Conservation (phyloP, 2,329 filamentous ascomycete genomes). For the Aspergillus transmontanensis region DNA sequence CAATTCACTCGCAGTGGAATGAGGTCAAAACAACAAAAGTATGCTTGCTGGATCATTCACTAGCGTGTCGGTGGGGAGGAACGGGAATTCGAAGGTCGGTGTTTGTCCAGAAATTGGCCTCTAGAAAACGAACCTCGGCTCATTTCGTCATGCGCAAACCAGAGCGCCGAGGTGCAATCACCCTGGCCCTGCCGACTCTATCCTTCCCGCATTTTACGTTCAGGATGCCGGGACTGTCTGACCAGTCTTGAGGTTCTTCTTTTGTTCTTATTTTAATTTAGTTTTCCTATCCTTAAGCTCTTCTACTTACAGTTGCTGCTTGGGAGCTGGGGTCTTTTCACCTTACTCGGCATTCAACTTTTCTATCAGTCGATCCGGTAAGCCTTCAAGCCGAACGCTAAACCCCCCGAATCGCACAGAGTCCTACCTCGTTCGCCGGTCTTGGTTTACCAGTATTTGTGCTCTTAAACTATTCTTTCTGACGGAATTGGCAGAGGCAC, state of each 20-base stretch:
- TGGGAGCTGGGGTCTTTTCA: background rate
- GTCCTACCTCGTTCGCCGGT: background rate
- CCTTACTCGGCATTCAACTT: background rate
- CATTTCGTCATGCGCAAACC: constrained; percentile 29
- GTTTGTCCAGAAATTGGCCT: background rate
- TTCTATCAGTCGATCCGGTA: constrained; percentile 4
- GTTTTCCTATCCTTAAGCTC: background rate
- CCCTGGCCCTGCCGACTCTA: constrained; percentile 12
- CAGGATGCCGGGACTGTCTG: background rate
- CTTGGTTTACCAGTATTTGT: background rate
- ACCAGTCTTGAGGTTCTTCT: background rate
- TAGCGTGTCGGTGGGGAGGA: constrained; percentile 18
- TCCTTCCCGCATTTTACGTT: constrained; percentile 11
- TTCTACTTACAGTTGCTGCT: background rate
- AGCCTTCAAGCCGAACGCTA: constrained; percentile 1
- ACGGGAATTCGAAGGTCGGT: constrained; percentile 17
- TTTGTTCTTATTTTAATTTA: constrained; percentile 12
- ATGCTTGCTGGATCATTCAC: background rate
- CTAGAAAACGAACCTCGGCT: constrained; percentile 35
- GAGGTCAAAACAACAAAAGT: background rate
- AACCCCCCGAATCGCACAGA: background rate
- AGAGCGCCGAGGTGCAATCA: constrained; percentile 34
- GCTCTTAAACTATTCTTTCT: background rate
- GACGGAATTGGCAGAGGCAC: background rate
- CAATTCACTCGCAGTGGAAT: background rate